Percentiles rank a stretch among this genome's conserved stretches.
Conservation (phyloP, 768 basidiomycete genomes). For the Trametes sanguinea region DNA sequence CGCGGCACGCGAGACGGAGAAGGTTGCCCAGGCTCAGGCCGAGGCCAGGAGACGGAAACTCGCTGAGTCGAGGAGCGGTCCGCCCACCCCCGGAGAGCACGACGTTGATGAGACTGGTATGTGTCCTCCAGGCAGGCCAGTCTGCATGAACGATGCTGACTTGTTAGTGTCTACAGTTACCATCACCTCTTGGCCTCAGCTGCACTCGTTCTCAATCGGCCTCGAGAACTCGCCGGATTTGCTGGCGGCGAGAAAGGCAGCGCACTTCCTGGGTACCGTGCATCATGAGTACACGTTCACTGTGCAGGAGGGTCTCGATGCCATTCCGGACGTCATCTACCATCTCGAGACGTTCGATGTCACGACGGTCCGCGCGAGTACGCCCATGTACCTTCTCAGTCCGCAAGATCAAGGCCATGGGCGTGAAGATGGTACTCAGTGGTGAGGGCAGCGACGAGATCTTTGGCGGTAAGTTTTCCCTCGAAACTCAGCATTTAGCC, state of each 20-base stretch:
- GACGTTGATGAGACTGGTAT: conserved; percentile 58
- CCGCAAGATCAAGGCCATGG: conserved; percentile 99
- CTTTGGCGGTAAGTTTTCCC: conserved; percentile 67
- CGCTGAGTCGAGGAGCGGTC: conserved; percentile 55
- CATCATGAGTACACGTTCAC: conserved; percentile 99
- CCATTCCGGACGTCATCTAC: conserved; percentile 95
- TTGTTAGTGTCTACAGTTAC: conserved; percentile 47
- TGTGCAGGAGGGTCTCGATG: conserved; percentile 96
- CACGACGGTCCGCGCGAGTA: conserved; percentile 95
- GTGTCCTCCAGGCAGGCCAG: conserved; percentile 10
- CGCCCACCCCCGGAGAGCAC: conserved; percentile 44
- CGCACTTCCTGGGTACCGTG: conserved; percentile 88
- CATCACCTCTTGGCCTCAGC: conserved; percentile 88
- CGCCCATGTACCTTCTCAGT: conserved; percentile 98
- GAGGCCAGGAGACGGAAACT: conserved; percentile 66
- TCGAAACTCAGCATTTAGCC: neutral
- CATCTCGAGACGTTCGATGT: conserved; percentile 99
- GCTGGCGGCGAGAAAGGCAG: conserved; percentile 90
- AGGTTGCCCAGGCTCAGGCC: conserved; percentile 76
- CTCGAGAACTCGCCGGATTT: conserved; percentile 94
- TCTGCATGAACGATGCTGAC: neutral
- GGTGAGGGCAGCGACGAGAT: conserved; percentile 99
- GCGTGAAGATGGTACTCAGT: conserved; percentile 98
- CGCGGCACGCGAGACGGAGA: conserved; percentile 94
- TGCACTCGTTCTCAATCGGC: conserved; percentile 98